Percentiles rank a stretch among this genome's conserved stretches.
These are phyloP conservation scores for Pseudogymnoascus verrucosus DNA, from an alignment of 2,329 filamentous ascomycete species.

Conservation along the genomic window DNA sequence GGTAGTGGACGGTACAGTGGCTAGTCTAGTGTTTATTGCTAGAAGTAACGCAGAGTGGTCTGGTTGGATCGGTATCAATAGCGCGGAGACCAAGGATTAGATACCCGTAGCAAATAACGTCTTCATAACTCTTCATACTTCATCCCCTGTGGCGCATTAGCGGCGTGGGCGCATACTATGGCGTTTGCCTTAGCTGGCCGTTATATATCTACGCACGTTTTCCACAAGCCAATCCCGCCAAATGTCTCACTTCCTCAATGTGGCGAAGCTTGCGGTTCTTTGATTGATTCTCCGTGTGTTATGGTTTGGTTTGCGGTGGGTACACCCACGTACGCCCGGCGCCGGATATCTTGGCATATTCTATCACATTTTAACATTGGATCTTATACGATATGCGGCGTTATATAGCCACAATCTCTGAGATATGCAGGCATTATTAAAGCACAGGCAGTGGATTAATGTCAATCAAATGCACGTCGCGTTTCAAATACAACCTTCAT, in stretches of 20 bases:
- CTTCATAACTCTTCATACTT: neutral
- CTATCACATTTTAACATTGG: neutral
- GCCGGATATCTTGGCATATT: neutral
- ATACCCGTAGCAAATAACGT: slow-evolving; percentile 1
- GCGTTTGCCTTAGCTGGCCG: neutral
- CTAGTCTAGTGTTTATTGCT: neutral
- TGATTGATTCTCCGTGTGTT: neutral
- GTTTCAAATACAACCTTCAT: slow-evolving; percentile 2
- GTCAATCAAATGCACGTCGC: neutral
- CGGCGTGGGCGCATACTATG: neutral
- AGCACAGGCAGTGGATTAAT: neutral
- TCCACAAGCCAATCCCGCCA: neutral
- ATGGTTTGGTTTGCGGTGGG: neutral
- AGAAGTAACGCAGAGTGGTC: neutral
- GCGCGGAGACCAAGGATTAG: neutral
- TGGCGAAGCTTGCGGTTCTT: slow-evolving; percentile 4
- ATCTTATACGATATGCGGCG: neutral
- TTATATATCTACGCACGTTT: neutral
- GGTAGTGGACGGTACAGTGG: neutral
- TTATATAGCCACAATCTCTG: neutral
- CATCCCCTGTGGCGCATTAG: neutral
- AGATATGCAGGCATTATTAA: neutral
- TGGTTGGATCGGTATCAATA: neutral
- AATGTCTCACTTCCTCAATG: neutral
- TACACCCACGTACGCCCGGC: neutral